phyloP scores from a whole-genome alignment of 2,329 filamentous ascomycete genomes.

The Monosporascus cannonballus region DNA sequence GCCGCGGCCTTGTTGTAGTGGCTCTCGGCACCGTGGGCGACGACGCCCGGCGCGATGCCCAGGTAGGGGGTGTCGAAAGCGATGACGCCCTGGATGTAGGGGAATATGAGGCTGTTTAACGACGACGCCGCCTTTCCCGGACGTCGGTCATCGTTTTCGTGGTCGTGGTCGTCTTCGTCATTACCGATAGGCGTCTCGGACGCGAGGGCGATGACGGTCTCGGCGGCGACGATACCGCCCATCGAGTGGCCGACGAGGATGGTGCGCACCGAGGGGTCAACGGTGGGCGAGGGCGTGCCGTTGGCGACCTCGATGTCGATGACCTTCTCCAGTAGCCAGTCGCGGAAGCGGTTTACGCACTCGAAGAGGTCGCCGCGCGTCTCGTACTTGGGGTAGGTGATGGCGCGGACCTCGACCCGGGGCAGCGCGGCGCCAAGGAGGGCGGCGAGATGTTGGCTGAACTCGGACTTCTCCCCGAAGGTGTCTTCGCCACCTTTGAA shows the following conservation, averaged over 20 bases:
- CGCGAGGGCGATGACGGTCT: conserved; percentile 70
- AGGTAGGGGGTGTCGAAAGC: conserved; percentile 94
- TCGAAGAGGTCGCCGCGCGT: conserved; percentile 71
- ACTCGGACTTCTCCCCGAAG: conserved; percentile 59
- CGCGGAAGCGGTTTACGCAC: conserved; percentile 66
- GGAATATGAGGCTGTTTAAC: conserved; percentile 75
- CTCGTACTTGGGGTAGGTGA: conserved; percentile 77
- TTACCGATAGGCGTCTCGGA: conserved; percentile 46
- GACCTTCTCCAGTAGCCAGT: conserved; percentile 85
- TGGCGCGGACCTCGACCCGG: conserved; percentile 57
- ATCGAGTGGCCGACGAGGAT: conserved; percentile 33
- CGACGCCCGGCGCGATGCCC: conserved; percentile 72
- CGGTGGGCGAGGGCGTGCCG: conserved; percentile 30
- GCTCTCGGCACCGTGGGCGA: conserved; percentile 80
- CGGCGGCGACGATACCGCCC: conserved; percentile 91
- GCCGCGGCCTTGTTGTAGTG: conserved; percentile 72
- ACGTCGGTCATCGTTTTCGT: conserved; percentile 27
- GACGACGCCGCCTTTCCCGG: conserved; percentile 1
- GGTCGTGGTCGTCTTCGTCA: conserved; percentile 18
- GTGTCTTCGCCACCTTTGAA: conserved; percentile 83
- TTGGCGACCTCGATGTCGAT: conserved; percentile 90
- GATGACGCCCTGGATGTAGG: conserved; percentile 82
- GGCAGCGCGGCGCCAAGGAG: conserved; percentile 61
- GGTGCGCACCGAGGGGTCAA: conserved; percentile 25
- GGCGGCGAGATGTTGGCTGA: conserved; percentile 65